Base-by-base conservation (phyloP, 1,284 basidiomycete genomes). In the Microbotryum silenes-acaulis region DNA sequence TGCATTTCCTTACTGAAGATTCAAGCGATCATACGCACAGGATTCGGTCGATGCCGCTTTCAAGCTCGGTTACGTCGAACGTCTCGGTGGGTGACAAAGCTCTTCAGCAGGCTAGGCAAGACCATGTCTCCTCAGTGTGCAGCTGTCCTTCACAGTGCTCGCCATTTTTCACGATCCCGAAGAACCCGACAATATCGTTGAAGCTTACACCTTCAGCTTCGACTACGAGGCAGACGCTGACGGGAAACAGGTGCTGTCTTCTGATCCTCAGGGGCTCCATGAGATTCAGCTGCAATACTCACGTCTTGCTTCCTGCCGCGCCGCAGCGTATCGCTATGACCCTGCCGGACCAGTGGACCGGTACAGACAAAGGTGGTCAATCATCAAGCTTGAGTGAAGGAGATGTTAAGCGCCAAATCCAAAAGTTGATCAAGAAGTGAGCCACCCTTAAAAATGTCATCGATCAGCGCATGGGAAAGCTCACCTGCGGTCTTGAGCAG, bases 401-500 rank as follows among this genome's bases (percentile, higher is more conserved):
- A 18, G 60, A 60, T 5, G 53, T 63, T 47, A 64, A 60, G 54
- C 60, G 65, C 6, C 65, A 63, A 33, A 64, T 62, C 2, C 66
- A 68, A 58, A 63, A 64, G 54, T 55, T 69, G 49, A 61, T 69
- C 55, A 63, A 58, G 54, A 64, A 61, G 69, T 66, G 18, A 23
- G 53, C 51, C 9, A 42, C 37, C 37, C 14, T 16, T 1, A 18
- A 12, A 37, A 16, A 14, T 31, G 55, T 21, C 48, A 23, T 50
- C 2, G 12, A 50, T 23, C 3, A 14, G 18, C 48, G 18, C 8
- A 1, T 9, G 31, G 29, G 23, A 23, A 23, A 29, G 12, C 18
- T 50, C 59, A 33, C 53, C 88, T 87, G 74, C 79, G 8, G 77
- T 89, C 62, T 77, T 88, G 42, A 88, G 84, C 75, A 85, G 83